A percentile compares a stretch with the other conserved stretches of the same genome.
Evolutionary conservation across 768 basidiomycete genomes (phyloP).

Genomic region (Suillus paluster): DNA sequence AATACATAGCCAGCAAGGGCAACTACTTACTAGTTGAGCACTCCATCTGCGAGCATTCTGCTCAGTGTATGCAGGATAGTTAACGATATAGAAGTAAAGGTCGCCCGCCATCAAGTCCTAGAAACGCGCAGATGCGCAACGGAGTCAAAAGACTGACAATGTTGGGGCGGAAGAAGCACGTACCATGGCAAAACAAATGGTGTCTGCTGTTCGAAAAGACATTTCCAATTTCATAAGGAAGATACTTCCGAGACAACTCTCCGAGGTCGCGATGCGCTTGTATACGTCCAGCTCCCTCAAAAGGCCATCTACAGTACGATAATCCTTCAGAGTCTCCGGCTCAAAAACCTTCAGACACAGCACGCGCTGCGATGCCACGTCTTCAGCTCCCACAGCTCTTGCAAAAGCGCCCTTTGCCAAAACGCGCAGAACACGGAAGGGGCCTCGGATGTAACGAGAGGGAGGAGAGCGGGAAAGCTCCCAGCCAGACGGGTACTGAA

Average conservation of each 20-base stretch:
- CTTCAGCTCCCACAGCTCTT: slow-evolving; percentile 26
- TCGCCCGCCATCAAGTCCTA: slow-evolving; percentile 48
- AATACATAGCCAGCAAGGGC: background rate
- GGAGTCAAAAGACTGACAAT: background rate
- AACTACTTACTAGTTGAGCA: slow-evolving; percentile 41
- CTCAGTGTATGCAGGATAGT: slow-evolving; percentile 24
- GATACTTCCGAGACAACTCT: slow-evolving; percentile 24
- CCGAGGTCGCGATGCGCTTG: slow-evolving; percentile 35
- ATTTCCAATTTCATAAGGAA: slow-evolving; percentile 47
- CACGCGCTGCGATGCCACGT: slow-evolving; percentile 31
- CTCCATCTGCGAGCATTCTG: slow-evolving; percentile 42
- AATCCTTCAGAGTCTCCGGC: slow-evolving; percentile 20
- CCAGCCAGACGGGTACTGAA: background rate
- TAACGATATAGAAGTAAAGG: slow-evolving; percentile 33
- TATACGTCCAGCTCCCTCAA: slow-evolving; percentile 41
- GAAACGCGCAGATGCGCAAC: background rate
- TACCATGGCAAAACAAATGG: slow-evolving; percentile 46
- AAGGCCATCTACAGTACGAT: slow-evolving; percentile 20
- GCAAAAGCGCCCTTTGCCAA: slow-evolving; percentile 28
- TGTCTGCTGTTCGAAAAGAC: slow-evolving; percentile 34
- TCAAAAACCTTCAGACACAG: slow-evolving; percentile 45
- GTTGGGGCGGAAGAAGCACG: slow-evolving; percentile 16
- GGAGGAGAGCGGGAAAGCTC: background rate
- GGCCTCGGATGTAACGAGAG: slow-evolving; percentile 16
- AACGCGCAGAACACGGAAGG: slow-evolving; percentile 24